phyloP scores from a whole-genome alignment of 331 rosid species.

The Ulmus americana region DNA sequence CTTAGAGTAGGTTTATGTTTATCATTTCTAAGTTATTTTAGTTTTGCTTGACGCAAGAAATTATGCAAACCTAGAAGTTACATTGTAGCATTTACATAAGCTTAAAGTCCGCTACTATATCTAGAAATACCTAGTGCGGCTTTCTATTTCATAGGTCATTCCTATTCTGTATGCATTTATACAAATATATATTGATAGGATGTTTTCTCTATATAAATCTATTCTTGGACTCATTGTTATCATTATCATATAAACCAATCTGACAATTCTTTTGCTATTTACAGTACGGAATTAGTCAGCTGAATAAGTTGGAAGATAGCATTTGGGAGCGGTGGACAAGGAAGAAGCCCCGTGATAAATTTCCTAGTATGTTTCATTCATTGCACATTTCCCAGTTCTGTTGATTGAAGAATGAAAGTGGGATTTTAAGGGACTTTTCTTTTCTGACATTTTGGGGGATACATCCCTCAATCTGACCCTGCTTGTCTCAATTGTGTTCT shows the following conservation, averaged over 20 bases:
- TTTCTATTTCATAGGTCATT: no score
- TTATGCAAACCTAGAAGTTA: no score
- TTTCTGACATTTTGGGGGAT: not conserved
- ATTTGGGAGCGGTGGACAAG: conserved; percentile 85
- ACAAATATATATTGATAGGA: no score
- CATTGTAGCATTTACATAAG: no score
- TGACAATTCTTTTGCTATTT: conserved; percentile 17
- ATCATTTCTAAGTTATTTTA: no score
- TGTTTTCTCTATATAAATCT: not conserved
- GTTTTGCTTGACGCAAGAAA: no score
- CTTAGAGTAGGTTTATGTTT: no score
- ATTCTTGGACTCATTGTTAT: not conserved
- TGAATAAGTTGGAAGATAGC: conserved; percentile 92
- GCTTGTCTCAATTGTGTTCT: no score
- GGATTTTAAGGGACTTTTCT: not conserved
- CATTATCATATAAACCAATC: not conserved
- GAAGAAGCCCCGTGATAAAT: conserved; percentile 53
- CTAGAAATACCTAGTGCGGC: no score
- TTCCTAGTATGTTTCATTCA: conserved; percentile 42
- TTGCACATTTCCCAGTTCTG: not conserved
- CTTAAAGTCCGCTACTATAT: no score
- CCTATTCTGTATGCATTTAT: no score
- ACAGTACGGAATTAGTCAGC: conserved; percentile 83
- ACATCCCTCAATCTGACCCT: not conserved
- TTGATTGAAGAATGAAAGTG: not conserved